A percentile compares a stretch with the other conserved stretches of the same genome.
Conservation (phyloP, 106 monocot species). For the Amphibolis antarctica region DNA sequence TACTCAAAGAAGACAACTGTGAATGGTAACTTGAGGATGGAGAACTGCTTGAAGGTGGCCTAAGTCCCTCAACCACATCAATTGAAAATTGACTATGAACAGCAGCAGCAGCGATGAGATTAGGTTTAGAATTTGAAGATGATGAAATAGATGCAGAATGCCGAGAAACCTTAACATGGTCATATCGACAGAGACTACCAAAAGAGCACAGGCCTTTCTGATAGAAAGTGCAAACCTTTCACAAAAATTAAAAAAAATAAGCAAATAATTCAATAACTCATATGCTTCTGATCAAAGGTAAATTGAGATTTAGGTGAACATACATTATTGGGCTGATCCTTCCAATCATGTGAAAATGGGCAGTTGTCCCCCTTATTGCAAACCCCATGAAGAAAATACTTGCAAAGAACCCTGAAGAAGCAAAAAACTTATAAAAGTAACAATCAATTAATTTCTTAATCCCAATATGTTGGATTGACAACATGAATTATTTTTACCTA, state of each 20-base stretch:
- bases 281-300: background rate
- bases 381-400: slow-evolving; percentile 82
- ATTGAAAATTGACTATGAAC: slow-evolving; percentile 14
- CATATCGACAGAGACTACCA: slow-evolving; percentile 88
- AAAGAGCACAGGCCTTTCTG: slow-evolving; percentile 91
- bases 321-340: slow-evolving; percentile 79
- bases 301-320: background rate
- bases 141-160: slow-evolving; percentile 20
- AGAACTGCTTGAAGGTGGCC: slow-evolving; percentile 8
- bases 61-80: slow-evolving; percentile 9
- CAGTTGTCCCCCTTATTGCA: slow-evolving; percentile 91
- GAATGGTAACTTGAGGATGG: background rate
- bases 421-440: background rate
- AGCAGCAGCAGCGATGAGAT: slow-evolving; percentile 11
- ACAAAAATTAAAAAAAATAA: slow-evolving; percentile 1
- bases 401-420: slow-evolving; percentile 66
- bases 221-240: slow-evolving; percentile 87
- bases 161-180: slow-evolving; percentile 70
- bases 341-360: slow-evolving; percentile 98
- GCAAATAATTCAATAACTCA: background rate
- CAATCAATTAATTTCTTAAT: too few species aligned
- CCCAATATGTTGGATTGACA: too few species aligned
- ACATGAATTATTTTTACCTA: too few species aligned
- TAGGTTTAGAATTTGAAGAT: slow-evolving; percentile 18
- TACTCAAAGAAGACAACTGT: slow-evolving; percentile 15